Conservation (phyloP, 2,329 filamentous ascomycete species). For the Epicoccum sorghinum region DNA sequence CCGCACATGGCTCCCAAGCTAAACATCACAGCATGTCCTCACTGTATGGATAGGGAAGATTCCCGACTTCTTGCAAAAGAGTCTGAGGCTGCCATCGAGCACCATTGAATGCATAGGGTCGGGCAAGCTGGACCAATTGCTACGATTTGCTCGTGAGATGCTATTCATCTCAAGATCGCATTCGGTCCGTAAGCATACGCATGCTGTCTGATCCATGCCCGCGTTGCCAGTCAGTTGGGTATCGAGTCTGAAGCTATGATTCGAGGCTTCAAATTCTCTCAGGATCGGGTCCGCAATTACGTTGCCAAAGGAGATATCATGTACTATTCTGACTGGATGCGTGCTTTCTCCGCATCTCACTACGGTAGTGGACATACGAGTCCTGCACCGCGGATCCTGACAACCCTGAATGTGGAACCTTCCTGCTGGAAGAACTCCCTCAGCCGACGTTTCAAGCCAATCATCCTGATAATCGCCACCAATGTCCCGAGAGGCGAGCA, state of each 20-base stretch:
- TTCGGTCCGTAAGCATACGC: background rate
- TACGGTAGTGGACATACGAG: conserved; percentile 17
- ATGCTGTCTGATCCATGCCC: background rate
- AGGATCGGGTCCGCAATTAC: conserved; percentile 35
- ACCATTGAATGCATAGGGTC: background rate
- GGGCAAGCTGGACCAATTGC: background rate
- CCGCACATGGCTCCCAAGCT: conserved; percentile 20
- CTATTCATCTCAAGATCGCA: background rate
- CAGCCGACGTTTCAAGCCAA: conserved; percentile 27
- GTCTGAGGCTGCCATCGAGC: background rate
- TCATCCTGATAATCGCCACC: conserved; percentile 22
- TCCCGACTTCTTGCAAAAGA: background rate
- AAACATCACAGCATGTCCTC: conserved; percentile 8
- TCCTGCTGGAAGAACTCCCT: conserved; percentile 24
- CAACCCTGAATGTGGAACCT: conserved; percentile 26
- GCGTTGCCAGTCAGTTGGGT: conserved; percentile 8
- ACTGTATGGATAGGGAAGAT: too few species aligned
- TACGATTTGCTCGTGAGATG: background rate
- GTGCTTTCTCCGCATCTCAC: conserved; percentile 34
- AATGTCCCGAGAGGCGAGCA: conserved; percentile 9
- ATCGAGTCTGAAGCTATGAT: conserved; percentile 10
- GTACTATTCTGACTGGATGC: conserved; percentile 19
- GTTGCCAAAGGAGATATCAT: conserved; percentile 23
- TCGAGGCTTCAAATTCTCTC: conserved; percentile 2
- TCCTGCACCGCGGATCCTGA: conserved; percentile 30